Percentiles rank a stretch among this genome's conserved stretches.
phyloP scores from a whole-genome alignment of 305 asterid species.

The Solanum hybrid region DNA sequence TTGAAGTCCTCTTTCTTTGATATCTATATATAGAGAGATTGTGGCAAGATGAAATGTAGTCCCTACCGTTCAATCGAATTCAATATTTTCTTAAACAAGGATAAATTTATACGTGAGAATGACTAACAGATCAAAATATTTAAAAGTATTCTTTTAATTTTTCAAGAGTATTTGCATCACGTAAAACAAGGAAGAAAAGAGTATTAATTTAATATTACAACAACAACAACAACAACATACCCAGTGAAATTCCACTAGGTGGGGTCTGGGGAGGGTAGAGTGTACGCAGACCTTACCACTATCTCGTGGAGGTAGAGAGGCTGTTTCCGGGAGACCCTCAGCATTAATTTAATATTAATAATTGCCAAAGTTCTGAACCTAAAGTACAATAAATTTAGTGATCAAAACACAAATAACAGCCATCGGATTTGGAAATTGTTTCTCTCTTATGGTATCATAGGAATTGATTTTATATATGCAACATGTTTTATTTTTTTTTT shows the following conservation, averaged over 20 bases:
- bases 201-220: neutral
- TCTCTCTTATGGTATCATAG: neutral
- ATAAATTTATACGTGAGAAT: neutral
- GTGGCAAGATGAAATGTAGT: neutral
- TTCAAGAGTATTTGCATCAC: neutral
- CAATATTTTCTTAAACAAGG: neutral
- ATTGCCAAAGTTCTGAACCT: neutral
- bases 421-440: neutral
- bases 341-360: too few species aligned
- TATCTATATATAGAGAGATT: neutral
- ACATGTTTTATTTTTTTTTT: neutral
- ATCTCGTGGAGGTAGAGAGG: too few species aligned
- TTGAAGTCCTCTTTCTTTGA: neutral
- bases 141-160: neutral
- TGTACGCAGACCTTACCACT: too few species aligned
- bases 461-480: neutral
- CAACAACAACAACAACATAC: too few species aligned
- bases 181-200: neutral
- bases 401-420: neutral
- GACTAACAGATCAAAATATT: neutral
- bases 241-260: too few species aligned
- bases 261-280: too few species aligned
- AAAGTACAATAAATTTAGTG: neutral
- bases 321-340: too few species aligned
- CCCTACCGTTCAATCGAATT: neutral